Conservation (phyloP, 2,329 filamentous ascomycete species). For the Clarireedia paspali region DNA sequence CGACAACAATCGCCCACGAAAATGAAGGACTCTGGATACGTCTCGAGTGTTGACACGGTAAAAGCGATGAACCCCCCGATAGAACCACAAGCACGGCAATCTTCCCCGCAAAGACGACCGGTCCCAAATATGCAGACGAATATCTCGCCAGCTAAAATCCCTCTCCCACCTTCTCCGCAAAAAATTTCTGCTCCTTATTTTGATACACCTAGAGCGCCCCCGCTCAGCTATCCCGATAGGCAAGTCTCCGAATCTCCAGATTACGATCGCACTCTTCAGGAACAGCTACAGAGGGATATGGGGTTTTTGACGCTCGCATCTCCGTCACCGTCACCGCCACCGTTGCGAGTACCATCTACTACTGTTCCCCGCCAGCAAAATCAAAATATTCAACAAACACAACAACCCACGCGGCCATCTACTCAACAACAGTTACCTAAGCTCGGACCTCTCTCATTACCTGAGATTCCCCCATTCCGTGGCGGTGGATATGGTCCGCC, state of each 20-base stretch:
- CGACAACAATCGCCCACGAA: slow-evolving; percentile 47
- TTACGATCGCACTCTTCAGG: slow-evolving; percentile 52
- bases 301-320: slow-evolving; percentile 43
- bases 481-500: slow-evolving; percentile 24
- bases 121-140: slow-evolving; percentile 30
- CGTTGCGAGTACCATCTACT: slow-evolving; percentile 11
- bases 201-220: slow-evolving; percentile 43
- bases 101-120: slow-evolving; percentile 53
- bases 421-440: slow-evolving; percentile 31
- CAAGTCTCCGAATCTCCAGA: slow-evolving; percentile 46
- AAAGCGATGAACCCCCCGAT: slow-evolving; percentile 39
- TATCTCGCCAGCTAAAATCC: slow-evolving; percentile 49
- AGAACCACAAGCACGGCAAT: slow-evolving; percentile 44
- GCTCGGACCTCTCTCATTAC: slow-evolving; percentile 29
- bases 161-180: slow-evolving; percentile 52
- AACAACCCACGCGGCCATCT: slow-evolving; percentile 19
- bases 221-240: slow-evolving; percentile 34
- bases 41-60: slow-evolving; percentile 41
- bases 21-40: slow-evolving; percentile 33
- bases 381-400: slow-evolving; percentile 14
- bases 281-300: slow-evolving; percentile 58
- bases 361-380: slow-evolving; percentile 17
- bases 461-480: slow-evolving; percentile 31
- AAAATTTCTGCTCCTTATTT: slow-evolving; percentile 34
- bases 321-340: slow-evolving; percentile 24